Evolutionary conservation across 2,329 filamentous ascomycete species (phyloP), one percentile per base, ranked within the genome.

Genomic region (Neoscytalidium dimidiatum): DNA sequence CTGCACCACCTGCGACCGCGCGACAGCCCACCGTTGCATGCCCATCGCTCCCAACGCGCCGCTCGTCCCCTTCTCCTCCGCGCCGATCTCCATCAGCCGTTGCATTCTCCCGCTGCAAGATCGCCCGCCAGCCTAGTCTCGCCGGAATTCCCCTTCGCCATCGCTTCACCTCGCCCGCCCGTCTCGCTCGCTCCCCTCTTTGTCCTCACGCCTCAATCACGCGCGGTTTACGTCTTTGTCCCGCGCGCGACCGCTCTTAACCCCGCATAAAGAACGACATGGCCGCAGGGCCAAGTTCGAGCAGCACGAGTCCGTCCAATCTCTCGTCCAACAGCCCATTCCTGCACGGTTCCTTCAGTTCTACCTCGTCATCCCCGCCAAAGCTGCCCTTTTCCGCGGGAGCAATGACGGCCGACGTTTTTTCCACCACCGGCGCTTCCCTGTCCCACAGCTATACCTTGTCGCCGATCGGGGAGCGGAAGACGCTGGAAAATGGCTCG

Each of bases 261-360:
- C 53, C 31, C 21, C 41, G 44, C 53, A 65, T 53, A 65, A 65
- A 65, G 63, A 65, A 38, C 63, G 63, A 61, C 23, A 78, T 78
- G 76, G 74, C 75, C 74, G 72, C 71, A 72, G 74, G 75, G 73
- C 77, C 76, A 69, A 79, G 77, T 72, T 76, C 77, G 67, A 78
- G 71, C 72, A 77, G 75, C 70, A 78, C 75, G 64, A 78, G 76
- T 71, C 77, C 77, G 66, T 75, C 74, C 62, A 76, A 75, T 67
- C 70, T 78, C 48, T 76, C 74, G 68, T 41, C 56, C 26, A 78
- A 75, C 71, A 78, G 75, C 60, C 74, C 76, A 5, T 78, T 76
- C 62, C 68, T 71, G 48, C 76, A 75, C 74, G 73, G 74, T 65
- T 77, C 76, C 49, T 74, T 79, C 66, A 77, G 74, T 67, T 78